phyloP scores from a whole-genome alignment of 2,329 filamentous ascomycete genomes.

The Penicillium sp. region DNA sequence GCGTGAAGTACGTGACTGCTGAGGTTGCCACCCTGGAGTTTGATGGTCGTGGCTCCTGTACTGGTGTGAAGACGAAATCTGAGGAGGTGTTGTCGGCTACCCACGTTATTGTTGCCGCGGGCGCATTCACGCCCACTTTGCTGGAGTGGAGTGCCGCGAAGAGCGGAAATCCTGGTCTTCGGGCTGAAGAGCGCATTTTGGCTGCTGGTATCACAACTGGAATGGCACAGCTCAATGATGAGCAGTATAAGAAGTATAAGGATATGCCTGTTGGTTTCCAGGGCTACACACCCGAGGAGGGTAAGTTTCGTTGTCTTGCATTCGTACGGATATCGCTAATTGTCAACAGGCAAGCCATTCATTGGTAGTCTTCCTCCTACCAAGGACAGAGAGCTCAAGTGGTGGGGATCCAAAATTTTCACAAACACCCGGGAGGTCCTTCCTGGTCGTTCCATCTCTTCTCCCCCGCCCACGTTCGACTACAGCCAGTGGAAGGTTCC shows the following conservation, averaged over 20 bases:
- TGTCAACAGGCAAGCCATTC: constrained; percentile 49
- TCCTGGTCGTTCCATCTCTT: constrained; percentile 56
- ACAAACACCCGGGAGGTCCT: constrained; percentile 55
- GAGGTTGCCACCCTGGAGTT: constrained; percentile 45
- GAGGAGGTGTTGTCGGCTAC: constrained; percentile 28
- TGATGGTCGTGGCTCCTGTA: constrained; percentile 44
- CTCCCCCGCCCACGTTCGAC: constrained; percentile 54
- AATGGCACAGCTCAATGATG: constrained; percentile 47
- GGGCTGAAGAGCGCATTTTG: constrained; percentile 51
- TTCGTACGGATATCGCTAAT: constrained; percentile 12
- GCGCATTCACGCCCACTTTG: constrained; percentile 36
- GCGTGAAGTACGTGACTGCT: constrained; percentile 59
- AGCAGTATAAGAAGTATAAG: constrained; percentile 38
- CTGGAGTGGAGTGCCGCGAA: constrained; percentile 48
- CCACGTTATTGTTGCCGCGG: constrained; percentile 30
- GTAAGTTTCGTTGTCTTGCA: constrained; percentile 18
- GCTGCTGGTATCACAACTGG: constrained; percentile 49
- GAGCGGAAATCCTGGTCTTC: constrained; percentile 41
- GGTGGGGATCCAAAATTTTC: constrained; percentile 63
- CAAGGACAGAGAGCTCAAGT: constrained; percentile 50
- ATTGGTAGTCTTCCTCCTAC: constrained; percentile 60
- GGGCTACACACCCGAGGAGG: constrained; percentile 42
- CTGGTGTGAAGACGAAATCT: constrained; percentile 26
- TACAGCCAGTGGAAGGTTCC: constrained; percentile 66
- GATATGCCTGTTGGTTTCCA: constrained; percentile 48